phyloP scores from a whole-genome alignment of 345 rosid genomes.

The Diplotaxis tenuifolia region DNA sequence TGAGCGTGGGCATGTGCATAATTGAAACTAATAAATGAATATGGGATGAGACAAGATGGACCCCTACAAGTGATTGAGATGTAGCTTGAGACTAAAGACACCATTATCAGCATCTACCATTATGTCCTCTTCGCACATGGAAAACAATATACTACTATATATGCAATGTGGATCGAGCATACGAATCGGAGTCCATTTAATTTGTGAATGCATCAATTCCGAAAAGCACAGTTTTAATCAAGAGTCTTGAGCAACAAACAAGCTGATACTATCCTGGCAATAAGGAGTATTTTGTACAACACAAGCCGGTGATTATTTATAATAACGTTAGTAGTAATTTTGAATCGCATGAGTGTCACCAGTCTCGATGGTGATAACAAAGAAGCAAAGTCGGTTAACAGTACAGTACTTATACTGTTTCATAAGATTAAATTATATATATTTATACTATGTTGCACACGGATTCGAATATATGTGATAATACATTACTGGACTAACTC shows the following conservation, averaged over 20 bases:
- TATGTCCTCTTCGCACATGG: constrained; percentile 19
- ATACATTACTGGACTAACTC: neutral
- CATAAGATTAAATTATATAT: neutral
- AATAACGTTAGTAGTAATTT: neutral
- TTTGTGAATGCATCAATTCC: constrained; percentile 1
- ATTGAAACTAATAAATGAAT: constrained; percentile 16
- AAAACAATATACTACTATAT: neutral
- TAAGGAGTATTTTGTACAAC: neutral
- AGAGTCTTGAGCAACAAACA: constrained; percentile 21
- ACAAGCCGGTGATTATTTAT: neutral
- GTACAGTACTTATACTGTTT: neutral
- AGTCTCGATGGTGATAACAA: neutral
- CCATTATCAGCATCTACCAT: constrained; percentile 26
- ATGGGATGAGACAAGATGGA: constrained; percentile 30
- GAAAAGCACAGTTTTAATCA: constrained; percentile 1
- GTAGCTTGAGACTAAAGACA: constrained; percentile 34
- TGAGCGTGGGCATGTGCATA: constrained; percentile 29
- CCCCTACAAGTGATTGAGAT: constrained; percentile 32
- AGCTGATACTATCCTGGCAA: constrained; percentile 24
- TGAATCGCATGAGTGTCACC: neutral
- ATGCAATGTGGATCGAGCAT: constrained; percentile 9
- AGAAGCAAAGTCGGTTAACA: neutral
- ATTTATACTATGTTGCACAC: neutral
- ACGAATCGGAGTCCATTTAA: constrained; percentile 15
- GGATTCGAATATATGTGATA: neutral